These are phyloP conservation scores for Amesomyces nigricolor DNA, from an alignment of 2,329 filamentous ascomycete genomes.

Conservation along the genomic window DNA sequence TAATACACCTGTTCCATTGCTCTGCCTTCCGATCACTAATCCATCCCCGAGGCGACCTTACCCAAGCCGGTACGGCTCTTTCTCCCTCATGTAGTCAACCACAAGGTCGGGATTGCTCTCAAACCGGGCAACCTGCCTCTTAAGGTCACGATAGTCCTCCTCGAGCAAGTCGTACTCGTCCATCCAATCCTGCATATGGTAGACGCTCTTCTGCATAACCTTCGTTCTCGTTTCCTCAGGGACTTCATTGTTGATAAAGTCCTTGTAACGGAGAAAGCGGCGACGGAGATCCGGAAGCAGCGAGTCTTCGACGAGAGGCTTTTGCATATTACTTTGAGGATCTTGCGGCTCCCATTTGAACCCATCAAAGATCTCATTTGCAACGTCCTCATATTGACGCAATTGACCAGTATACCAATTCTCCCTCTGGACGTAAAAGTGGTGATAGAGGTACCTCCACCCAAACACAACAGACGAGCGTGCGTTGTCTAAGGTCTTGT, in stretches of 20 bases:
- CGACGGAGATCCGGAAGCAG: conserved; percentile 2
- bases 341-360: not conserved
- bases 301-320: not conserved
- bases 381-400: not conserved
- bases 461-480: not conserved
- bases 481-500: rapidly evolving
- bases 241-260: not conserved
- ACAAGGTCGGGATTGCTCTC: conserved; percentile 1
- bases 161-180: conserved; percentile 14
- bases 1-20: no score
- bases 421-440: not conserved
- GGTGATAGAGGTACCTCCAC: not conserved
- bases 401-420: not conserved
- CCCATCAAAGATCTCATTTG: not conserved
- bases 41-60: no score
- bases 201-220: conserved; percentile 5
- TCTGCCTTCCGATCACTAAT: no score
- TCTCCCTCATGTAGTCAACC: conserved; percentile 6
- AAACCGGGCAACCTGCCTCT: not conserved
- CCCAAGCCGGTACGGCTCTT: conserved; percentile 1
- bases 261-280: not conserved
- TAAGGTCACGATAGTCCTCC: not conserved
- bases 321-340: no score
- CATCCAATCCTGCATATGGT: conserved; percentile 2
- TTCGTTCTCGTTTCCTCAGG: not conserved